Evolutionary conservation across 805 yeast species (phyloP).

Genomic region (Ogataea trehalophila): DNA sequence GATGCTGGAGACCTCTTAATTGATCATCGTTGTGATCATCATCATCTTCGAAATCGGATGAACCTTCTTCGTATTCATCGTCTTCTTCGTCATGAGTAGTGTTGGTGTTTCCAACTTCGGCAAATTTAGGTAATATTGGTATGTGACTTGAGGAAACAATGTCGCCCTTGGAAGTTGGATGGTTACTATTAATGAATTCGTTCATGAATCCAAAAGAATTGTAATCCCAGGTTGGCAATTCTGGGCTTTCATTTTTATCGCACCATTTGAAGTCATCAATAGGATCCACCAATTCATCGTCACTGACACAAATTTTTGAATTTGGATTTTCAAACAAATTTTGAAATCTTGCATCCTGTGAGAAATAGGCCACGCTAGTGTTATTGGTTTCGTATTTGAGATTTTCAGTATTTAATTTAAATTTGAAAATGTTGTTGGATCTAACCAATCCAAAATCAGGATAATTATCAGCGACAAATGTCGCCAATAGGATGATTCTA

Average conservation of each 20-base stretch:
- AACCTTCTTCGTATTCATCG: constrained; percentile 17
- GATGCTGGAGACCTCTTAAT: background rate
- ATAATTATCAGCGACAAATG: constrained; percentile 46
- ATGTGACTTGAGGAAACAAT: background rate
- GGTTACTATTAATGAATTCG: constrained; percentile 24
- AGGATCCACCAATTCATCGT: background rate
- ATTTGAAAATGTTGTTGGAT: constrained; percentile 41
- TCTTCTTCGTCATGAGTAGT: constrained; percentile 15
- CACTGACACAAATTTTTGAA: constrained; percentile 6
- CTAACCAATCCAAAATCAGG: constrained; percentile 50
- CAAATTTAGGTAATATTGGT: background rate
- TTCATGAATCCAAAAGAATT: constrained; percentile 31
- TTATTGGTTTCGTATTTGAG: constrained; percentile 11
- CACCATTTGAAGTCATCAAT: constrained; percentile 14
- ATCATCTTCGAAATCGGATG: constrained; percentile 8
- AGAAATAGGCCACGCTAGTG: constrained; percentile 21
- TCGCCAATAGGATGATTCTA: constrained; percentile 46
- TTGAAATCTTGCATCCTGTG: constrained; percentile 23
- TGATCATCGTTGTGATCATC: constrained; percentile 1
- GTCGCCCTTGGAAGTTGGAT: constrained; percentile 14
- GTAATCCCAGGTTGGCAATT: constrained; percentile 26
- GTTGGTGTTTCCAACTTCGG: constrained; percentile 3
- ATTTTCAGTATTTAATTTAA: constrained; percentile 10
- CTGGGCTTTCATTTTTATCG: constrained; percentile 11
- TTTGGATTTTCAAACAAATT: constrained; percentile 16